Evolutionary conservation across 352 stramenopile species (phyloP).

Genomic region (Phytophthora sp.): DNA sequence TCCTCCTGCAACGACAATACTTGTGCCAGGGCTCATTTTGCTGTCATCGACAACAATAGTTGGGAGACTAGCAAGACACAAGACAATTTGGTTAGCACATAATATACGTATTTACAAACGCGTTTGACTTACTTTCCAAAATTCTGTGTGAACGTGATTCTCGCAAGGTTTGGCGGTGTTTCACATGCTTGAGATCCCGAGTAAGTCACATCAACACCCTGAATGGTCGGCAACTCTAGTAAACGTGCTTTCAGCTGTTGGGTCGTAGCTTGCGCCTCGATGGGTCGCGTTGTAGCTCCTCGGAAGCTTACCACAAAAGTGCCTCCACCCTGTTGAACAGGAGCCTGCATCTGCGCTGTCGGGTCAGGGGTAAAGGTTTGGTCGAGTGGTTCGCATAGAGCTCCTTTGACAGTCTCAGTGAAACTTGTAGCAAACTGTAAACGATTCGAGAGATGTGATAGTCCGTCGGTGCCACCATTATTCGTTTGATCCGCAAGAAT

Average conservation of each 20-base stretch:
- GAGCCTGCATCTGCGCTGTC: constrained; percentile 46
- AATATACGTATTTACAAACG: not conserved
- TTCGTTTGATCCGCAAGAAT: constrained; percentile 64
- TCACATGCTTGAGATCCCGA: constrained; percentile 66
- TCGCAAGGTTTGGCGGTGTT: constrained; percentile 64
- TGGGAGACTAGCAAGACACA: constrained; percentile 48
- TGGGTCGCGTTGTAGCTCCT: constrained; percentile 66
- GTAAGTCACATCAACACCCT: constrained; percentile 60
- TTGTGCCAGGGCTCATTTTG: constrained; percentile 38
- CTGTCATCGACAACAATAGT: constrained; percentile 55
- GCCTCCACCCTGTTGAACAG: constrained; percentile 51
- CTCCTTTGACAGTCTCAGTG: constrained; percentile 58
- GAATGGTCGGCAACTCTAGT: constrained; percentile 51
- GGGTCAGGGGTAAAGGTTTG: constrained; percentile 51
- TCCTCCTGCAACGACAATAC: constrained; percentile 33
- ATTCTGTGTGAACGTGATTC: constrained; percentile 80
- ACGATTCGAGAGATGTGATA: constrained; percentile 67
- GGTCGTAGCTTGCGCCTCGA: constrained; percentile 49
- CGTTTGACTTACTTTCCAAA: constrained; percentile 70
- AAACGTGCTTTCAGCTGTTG: constrained; percentile 44
- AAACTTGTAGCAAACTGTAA: constrained; percentile 60
- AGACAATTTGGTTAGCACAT: constrained; percentile 2
- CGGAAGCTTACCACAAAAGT: constrained; percentile 67
- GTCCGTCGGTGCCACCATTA: constrained; percentile 54
- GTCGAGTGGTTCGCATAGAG: constrained; percentile 56